Evolutionary conservation across 2,329 filamentous ascomycete species (phyloP).

Genomic region (Fusarium denticulatum): DNA sequence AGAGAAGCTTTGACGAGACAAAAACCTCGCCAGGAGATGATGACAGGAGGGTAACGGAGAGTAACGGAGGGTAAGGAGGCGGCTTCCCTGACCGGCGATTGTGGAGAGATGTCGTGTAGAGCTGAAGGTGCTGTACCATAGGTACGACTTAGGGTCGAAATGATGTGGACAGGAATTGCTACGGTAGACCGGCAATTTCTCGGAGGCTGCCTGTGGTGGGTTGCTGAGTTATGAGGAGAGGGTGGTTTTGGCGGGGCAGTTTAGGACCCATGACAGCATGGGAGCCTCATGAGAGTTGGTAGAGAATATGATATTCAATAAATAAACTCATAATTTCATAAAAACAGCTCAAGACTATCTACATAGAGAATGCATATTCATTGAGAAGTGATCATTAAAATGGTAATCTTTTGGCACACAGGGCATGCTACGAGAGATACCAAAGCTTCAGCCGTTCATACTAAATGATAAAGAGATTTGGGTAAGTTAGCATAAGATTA

Average conservation of each 20-base stretch:
- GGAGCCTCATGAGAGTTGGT: not conserved
- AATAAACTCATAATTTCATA: not conserved
- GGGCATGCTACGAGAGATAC: not conserved
- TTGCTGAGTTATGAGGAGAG: slow-evolving; percentile 35
- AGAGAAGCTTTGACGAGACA: slow-evolving; percentile 25
- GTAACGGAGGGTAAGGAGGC: slow-evolving; percentile 34
- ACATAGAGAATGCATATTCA: not conserved
- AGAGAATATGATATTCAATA: not conserved
- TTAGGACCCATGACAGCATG: slow-evolving; percentile 21
- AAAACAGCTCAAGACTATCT: not conserved
- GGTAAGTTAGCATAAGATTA: not conserved
- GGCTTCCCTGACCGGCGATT: slow-evolving; percentile 39
- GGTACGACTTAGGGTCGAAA: slow-evolving; percentile 22
- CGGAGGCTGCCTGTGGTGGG: slow-evolving; percentile 38
- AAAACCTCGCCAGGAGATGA: slow-evolving; percentile 19
- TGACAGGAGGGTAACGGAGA: slow-evolving; percentile 14
- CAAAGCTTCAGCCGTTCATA: not conserved
- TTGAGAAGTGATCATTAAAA: not conserved
- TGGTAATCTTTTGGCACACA: not conserved
- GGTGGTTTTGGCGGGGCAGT: slow-evolving; percentile 38
- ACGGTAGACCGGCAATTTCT: slow-evolving; percentile 45
- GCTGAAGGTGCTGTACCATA: slow-evolving; percentile 16
- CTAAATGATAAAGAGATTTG: not conserved
- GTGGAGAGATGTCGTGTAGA: slow-evolving; percentile 27
- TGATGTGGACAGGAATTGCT: slow-evolving; percentile 44